A percentile compares a stretch with the other conserved stretches of the same genome.
phyloP scores from a whole-genome alignment of 2,329 filamentous ascomycete genomes.

The Claviceps maximensis region DNA sequence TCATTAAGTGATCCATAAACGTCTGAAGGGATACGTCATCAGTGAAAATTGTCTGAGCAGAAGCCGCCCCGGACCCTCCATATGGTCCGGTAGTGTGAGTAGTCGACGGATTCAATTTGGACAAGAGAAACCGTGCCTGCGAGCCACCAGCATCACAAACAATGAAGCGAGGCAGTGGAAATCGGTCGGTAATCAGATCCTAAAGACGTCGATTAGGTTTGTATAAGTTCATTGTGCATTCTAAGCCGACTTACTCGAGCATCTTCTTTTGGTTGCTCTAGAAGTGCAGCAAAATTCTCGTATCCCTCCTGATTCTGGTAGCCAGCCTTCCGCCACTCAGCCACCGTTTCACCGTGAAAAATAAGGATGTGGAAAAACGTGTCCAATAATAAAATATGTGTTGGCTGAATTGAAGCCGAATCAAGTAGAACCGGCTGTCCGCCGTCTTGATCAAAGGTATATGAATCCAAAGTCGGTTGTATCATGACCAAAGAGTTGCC shows the following conservation, averaged over 20 bases:
- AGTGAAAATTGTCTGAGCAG: constrained; percentile 95
- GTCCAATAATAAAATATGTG: constrained; percentile 85
- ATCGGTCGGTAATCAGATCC: constrained; percentile 94
- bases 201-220: constrained; percentile 24
- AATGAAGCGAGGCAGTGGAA: constrained; percentile 96
- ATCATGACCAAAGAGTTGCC: constrained; percentile 98
- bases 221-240: background rate
- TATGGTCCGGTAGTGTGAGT: constrained; percentile 91
- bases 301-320: constrained; percentile 98
- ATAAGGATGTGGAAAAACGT: constrained; percentile 99
- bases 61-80: constrained; percentile 71
- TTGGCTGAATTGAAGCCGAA: constrained; percentile 88
- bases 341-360: constrained; percentile 96
- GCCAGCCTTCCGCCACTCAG: constrained; percentile 93
- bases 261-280: constrained; percentile 93
- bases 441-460: constrained; percentile 91
- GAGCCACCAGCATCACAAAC: constrained; percentile 98
- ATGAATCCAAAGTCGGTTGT: constrained; percentile 91
- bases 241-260: constrained; percentile 55
- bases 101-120: constrained; percentile 93
- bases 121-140: constrained; percentile 90
- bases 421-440: constrained; percentile 88
- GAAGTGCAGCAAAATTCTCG: constrained; percentile 79
- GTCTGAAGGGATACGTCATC: constrained; percentile 96
- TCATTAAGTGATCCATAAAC: constrained; percentile 99